A percentile compares a stretch with the other conserved stretches of the same genome.
These are phyloP conservation scores for Cytospora piceae DNA, from an alignment of 2,329 filamentous ascomycete species.

Conservation along the genomic window DNA sequence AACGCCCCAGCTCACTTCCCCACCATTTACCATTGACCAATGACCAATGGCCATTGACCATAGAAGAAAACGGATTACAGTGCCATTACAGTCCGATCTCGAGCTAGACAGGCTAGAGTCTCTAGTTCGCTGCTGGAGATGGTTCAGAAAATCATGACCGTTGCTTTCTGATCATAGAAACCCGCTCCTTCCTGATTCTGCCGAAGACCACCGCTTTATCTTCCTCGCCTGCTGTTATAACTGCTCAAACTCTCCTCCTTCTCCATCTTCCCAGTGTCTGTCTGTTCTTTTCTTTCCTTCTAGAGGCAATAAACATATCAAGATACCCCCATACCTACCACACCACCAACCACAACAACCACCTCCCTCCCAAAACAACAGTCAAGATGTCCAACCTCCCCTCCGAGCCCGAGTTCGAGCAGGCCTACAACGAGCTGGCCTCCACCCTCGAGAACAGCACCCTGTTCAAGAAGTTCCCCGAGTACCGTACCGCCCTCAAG, in stretches of 20 bases:
- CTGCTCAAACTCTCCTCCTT: neutral
- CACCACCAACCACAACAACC: neutral
- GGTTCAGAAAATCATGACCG: constrained; percentile 17
- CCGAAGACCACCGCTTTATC: constrained; percentile 9
- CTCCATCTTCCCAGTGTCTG: neutral
- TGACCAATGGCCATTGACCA: neutral
- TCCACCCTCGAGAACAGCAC: constrained; percentile 92
- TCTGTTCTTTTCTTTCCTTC: neutral
- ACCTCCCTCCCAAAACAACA: constrained; percentile 9
- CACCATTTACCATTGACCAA: neutral
- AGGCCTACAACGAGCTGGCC: constrained; percentile 96
- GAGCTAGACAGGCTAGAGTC: constrained; percentile 7
- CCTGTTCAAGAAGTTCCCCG: constrained; percentile 91
- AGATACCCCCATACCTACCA: constrained; percentile 1
- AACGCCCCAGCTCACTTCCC: neutral
- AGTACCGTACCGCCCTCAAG: constrained; percentile 88
- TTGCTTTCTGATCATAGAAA: constrained; percentile 18
- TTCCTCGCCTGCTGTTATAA: neutral
- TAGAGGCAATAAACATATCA: neutral
- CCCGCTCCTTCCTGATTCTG: constrained; percentile 10
- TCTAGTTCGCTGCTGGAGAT: constrained; percentile 15
- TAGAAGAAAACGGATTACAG: neutral
- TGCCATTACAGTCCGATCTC: neutral
- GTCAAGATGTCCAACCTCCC: constrained; percentile 79
- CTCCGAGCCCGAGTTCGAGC: constrained; percentile 94